Conservation (phyloP, 768 basidiomycete species). For the Kwoniella dejecticola region DNA sequence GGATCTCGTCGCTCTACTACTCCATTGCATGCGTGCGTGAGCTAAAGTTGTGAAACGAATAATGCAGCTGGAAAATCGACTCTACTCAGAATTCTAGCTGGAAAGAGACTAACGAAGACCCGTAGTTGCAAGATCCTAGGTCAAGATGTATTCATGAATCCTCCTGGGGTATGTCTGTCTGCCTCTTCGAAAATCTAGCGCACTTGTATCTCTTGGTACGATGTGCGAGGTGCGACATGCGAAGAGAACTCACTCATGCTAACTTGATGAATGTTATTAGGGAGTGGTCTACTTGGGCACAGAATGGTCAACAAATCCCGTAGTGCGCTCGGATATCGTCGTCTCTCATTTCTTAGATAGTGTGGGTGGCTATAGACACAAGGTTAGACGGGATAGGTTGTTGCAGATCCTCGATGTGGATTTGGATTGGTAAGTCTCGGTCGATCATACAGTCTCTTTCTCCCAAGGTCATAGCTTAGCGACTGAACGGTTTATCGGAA, state of each 20-base stretch:
- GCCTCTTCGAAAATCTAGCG: neutral
- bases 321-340: slow-evolving; percentile 86
- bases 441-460: too few species aligned
- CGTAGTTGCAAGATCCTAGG: slow-evolving; percentile 72
- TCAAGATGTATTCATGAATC: slow-evolving; percentile 84
- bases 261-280: too few species aligned
- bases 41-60: neutral
- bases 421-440: slow-evolving; percentile 69
- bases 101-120: slow-evolving; percentile 74
- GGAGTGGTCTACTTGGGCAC: slow-evolving; percentile 88
- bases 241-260: too few species aligned
- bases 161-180: slow-evolving; percentile 63
- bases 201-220: neutral
- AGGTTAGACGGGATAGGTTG: slow-evolving; percentile 78
- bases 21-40: too few species aligned
- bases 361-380: slow-evolving; percentile 92
- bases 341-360: slow-evolving; percentile 96
- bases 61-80: slow-evolving; percentile 82
- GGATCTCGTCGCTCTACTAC: too few species aligned
- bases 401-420: slow-evolving; percentile 94
- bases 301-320: slow-evolving; percentile 98
- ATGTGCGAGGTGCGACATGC: neutral
- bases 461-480: too few species aligned
- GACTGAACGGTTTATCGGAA: neutral
- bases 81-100: slow-evolving; percentile 87